Base-by-base conservation (phyloP, 805 yeast genomes). In the Yarrowia hollandica region DNA sequence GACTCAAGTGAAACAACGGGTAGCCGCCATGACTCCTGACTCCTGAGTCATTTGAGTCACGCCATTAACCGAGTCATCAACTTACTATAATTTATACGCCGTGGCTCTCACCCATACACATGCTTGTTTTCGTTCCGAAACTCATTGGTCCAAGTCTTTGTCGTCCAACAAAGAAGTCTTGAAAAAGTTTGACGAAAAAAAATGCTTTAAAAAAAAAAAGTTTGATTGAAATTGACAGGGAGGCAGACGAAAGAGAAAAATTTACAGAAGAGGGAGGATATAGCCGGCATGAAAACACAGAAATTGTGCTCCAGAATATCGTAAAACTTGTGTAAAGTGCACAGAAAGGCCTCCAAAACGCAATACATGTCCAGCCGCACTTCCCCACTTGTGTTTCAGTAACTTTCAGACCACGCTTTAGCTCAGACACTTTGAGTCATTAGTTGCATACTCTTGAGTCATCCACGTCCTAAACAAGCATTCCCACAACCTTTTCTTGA, bases 401-500 rank as follows among this genome's bases (percentile, higher is more conserved):
- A 38, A 22, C 26, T 38, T 38, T 38, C 26, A 21, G 26, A n/a
- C 42, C 18, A 12, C 19, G 42, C 30, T 26, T 38, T 30, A 48
- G 39, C 39, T 33, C 30, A 22, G 33, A 7, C 19, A 15, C 9
- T 44, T n/a, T 33, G 55, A 48, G 55, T 48, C 55, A 48, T 15
- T 33, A 15, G 55, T 15, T 48, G 55, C 55, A 46, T 33, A 12
- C 2, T 11, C 23, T 48, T 48, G 55, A 48, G 55, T 48, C 55
- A 48, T 28, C 52, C 26, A 4, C 7, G 35, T 7, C 25, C 52
- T 9, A 28, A 44, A 44, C 52, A 23, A 41, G 48, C 21, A 6
- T 15, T 11, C n/a, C 14, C 31, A 5, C 50, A 44, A 28, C 52
- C 35, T 30, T 44, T 44, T 5, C 25, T 30, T 48, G 55, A 48